A percentile compares a stretch with the other conserved stretches of the same genome.
phyloP scores from a whole-genome alignment of 2,329 filamentous ascomycete species.

The Magnaporthiopsis poae region DNA sequence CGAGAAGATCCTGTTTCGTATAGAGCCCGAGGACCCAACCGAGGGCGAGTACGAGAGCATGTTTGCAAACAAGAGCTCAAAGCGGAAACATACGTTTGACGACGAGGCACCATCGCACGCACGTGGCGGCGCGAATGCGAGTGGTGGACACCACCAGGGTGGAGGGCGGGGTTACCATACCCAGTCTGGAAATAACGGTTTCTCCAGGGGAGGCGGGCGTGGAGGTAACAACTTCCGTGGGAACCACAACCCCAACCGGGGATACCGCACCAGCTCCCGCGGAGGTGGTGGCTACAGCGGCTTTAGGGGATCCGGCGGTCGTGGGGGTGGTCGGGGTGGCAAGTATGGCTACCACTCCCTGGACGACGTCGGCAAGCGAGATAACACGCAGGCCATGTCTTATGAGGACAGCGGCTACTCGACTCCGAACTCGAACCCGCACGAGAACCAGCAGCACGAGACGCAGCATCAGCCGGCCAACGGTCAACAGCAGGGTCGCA shows the following conservation, averaged over 20 bases:
- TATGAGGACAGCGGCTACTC: constrained; percentile 7
- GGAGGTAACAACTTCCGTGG: constrained; percentile 8
- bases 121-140: neutral
- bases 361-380: constrained; percentile 13
- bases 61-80: constrained; percentile 49
- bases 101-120: constrained; percentile 38
- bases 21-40: constrained; percentile 58
- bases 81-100: constrained; percentile 50
- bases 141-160: neutral
- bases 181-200: neutral
- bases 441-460: neutral
- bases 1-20: constrained; percentile 73
- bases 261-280: constrained; percentile 4
- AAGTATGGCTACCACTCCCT: constrained; percentile 13
- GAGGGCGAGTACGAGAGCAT: constrained; percentile 42
- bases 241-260: constrained; percentile 3
- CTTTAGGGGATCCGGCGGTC: constrained; percentile 5
- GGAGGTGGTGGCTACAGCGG: constrained; percentile 9
- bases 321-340: constrained; percentile 7
- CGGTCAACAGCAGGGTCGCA: neutral
- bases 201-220: constrained; percentile 6
- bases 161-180: neutral
- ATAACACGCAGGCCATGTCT: constrained; percentile 2
- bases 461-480: neutral
- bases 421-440: neutral